These are phyloP conservation scores for Huntiella omanensis DNA, from an alignment of 2,329 filamentous ascomycete species.

Conservation along the genomic window DNA sequence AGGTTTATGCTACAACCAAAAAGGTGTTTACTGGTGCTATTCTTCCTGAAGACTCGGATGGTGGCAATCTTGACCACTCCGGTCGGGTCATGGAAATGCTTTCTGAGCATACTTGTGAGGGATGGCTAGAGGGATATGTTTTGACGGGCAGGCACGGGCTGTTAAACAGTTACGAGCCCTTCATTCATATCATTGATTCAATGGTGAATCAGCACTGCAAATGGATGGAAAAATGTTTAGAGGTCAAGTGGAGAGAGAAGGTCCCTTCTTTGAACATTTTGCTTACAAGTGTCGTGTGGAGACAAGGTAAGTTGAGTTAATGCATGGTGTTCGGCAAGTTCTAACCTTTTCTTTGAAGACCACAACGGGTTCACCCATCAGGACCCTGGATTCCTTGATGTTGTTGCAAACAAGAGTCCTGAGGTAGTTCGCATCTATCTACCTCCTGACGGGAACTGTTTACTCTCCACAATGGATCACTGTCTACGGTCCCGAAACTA, in stretches of 20 bases:
- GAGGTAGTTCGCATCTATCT: slow-evolving; percentile 68
- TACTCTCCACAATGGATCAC: slow-evolving; percentile 59
- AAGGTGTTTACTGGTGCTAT: slow-evolving; percentile 69
- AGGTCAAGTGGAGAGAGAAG: slow-evolving; percentile 58
- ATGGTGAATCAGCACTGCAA: slow-evolving; percentile 82
- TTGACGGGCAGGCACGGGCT: slow-evolving; percentile 57
- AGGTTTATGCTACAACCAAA: slow-evolving; percentile 54
- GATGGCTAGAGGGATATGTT: slow-evolving; percentile 64
- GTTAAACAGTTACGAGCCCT: slow-evolving; percentile 67
- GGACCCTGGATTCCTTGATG: slow-evolving; percentile 62
- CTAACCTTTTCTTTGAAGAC: slow-evolving; percentile 22
- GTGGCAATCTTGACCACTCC: slow-evolving; percentile 48
- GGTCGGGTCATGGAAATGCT: slow-evolving; percentile 71
- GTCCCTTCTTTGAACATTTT: slow-evolving; percentile 63
- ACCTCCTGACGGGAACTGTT: slow-evolving; percentile 60
- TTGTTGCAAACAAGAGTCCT: slow-evolving; percentile 62
- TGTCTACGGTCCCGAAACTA: slow-evolving; percentile 58
- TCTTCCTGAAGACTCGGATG: slow-evolving; percentile 56
- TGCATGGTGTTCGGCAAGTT: neutral
- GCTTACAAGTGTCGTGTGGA: slow-evolving; percentile 60
- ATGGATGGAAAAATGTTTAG: slow-evolving; percentile 67
- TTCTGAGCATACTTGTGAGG: slow-evolving; percentile 64
- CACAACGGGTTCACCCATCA: slow-evolving; percentile 75
- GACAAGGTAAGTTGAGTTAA: slow-evolving; percentile 27
- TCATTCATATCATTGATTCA: slow-evolving; percentile 66